A percentile compares a stretch with the other conserved stretches of the same genome.
Conservation (phyloP, 768 basidiomycete genomes). For the Tubosaeta sp. region DNA sequence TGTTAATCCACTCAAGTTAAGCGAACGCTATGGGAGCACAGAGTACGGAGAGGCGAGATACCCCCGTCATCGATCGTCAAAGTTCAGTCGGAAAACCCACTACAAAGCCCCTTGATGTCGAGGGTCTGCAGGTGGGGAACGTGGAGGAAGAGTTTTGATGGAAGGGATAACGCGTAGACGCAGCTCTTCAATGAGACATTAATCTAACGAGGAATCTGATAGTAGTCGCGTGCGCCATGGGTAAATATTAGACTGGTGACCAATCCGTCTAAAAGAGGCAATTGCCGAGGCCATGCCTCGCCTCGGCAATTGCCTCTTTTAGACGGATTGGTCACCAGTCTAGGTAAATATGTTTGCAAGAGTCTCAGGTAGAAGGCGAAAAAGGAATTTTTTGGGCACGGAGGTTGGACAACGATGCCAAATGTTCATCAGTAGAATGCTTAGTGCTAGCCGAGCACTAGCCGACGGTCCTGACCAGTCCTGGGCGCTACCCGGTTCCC, state of each 20-base stretch:
- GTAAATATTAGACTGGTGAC: too few relatives aligned
- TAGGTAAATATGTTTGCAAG: constrained; percentile 16
- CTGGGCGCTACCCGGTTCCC: too few relatives aligned
- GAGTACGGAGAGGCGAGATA: not conserved
- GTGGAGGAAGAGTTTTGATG: not conserved
- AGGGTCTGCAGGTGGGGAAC: not conserved
- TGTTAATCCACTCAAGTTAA: constrained; percentile 24
- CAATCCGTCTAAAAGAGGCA: too few relatives aligned
- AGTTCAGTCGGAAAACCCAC: not conserved
- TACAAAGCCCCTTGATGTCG: not conserved
- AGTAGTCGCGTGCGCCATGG: not conserved
- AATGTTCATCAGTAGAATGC: too few relatives aligned
- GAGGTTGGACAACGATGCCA: not conserved
- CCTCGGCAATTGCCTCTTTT: too few relatives aligned
- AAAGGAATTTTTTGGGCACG: constrained; percentile 4
- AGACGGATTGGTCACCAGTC: too few relatives aligned
- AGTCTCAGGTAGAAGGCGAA: constrained; percentile 9
- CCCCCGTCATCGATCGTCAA: not conserved
- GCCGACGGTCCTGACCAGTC: too few relatives aligned
- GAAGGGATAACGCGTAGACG: not conserved
- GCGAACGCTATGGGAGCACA: not conserved
- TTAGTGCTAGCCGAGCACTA: too few relatives aligned
- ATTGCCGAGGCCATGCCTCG: too few relatives aligned
- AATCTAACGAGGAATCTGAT: not conserved
- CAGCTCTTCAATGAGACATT: not conserved